Conservation (phyloP, 192 early-diverging fungal genomes). For the Backusella tuberculispora region DNA sequence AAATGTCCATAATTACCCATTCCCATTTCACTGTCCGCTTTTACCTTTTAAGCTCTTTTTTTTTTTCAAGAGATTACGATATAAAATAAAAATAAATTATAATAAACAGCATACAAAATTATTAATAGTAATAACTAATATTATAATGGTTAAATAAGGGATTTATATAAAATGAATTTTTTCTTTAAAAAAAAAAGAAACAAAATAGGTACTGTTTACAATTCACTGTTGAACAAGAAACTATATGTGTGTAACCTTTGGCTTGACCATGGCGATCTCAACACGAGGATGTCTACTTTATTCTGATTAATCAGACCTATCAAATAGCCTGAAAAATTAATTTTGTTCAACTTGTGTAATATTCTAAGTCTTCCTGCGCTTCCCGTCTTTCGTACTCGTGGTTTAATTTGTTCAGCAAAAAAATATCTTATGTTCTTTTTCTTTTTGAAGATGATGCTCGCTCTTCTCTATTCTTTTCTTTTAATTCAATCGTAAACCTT, state of each 20-base stretch:
- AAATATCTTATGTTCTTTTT: too few species aligned
- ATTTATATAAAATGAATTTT: not conserved
- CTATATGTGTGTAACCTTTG: not conserved
- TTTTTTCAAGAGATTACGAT: not conserved
- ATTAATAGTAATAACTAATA: too few species aligned
- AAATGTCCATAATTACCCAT: not conserved
- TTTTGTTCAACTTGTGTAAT: not conserved
- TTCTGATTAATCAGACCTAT: not conserved
- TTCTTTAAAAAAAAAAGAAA: not conserved
- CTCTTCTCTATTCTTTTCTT: not conserved
- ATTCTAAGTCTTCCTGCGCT: not conserved
- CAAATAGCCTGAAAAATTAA: not conserved
- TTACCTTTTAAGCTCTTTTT: conserved; percentile 2
- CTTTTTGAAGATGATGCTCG: too few species aligned
- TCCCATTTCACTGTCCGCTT: not conserved
- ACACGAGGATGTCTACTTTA: not conserved
- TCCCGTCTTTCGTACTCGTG: conserved; percentile 9
- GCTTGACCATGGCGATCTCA: not conserved
- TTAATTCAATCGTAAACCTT: not conserved
- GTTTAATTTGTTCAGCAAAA: not conserved
- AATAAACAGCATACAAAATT: not conserved
- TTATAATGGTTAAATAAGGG: not conserved
- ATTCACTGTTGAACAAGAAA: conserved; percentile 1
- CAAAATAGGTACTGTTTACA: not conserved
- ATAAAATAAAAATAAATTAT: not conserved